Base-by-base conservation (phyloP, 768 basidiomycete genomes). In the Boletus rubroflammeus region DNA sequence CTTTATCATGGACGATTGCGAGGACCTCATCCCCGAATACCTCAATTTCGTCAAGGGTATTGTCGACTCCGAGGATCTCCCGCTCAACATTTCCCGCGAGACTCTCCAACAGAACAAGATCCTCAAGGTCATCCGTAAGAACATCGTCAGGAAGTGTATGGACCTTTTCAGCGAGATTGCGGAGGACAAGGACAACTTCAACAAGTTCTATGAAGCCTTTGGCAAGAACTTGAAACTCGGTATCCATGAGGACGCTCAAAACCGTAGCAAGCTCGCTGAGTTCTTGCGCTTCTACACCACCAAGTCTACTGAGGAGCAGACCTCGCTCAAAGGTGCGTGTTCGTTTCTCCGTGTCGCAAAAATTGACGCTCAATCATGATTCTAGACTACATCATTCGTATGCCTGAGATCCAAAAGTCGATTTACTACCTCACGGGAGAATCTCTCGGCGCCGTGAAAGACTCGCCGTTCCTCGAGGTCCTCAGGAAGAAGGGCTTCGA, bases 1-100 rank as follows among this genome's bases (percentile, higher is more conserved):
- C 68, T 98, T 99, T 83, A 98, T 99, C 83, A 98, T 97, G 93
- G 97, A 99, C 76, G 95, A 97, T 75, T 98, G 96, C 73, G 96
- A 98, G 80, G 97, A 99, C 69, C 80, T 97, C 71, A 98, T 96
- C 69, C 96, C 96, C 63, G 96, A 98, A 74, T 98, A 98, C 82
- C 92, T 98, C 75, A 98, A 98, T 83, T 98, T 98, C 73, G 86
- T 98, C 79, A 97, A 97, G 84, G 93, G 93, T 81, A 98, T 99
- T 72, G 97, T 99, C 76, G 96, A 99, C 81, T 98, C 96, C 31
- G 97, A 99, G 79, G 97, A 99, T 74, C 86, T 99, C 29, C 97
- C 97, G 26, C 91, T 98, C 70, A 99, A 99, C 84, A 98, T 99
- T 76, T 98, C 97, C 41, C 94, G 97, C 78, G 96, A 99, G 82